Evolutionary conservation across 768 basidiomycete genomes (phyloP), one percentile per base, ranked within the genome.

Genomic region (Kwoniella botswanensis): DNA sequence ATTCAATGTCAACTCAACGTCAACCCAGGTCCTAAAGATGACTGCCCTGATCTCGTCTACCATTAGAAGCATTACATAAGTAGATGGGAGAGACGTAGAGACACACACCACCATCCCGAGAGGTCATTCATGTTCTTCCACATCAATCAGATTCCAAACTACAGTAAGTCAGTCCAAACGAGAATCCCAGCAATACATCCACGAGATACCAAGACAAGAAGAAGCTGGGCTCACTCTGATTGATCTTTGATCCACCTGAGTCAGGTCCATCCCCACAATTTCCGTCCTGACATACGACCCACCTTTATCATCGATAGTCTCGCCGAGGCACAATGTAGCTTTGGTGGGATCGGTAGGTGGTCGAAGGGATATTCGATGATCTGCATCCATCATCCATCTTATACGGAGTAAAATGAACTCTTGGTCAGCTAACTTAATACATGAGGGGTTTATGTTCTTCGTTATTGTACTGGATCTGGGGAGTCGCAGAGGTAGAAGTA

Each of bases 131-230:
- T n/a, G n/a, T n/a, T n/a, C n/a, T n/a, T 13, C 24, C 57, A 26
- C 22, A 21, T 58, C 57, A 12, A 58, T 58, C 26, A 58, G 26
- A 18, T 58, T 58, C 57, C 57, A 58, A 12, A 58, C 57, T 58
- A 13, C 12, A 18, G 6, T 7, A 18, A n/a, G n/a, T 22, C 4
- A 7, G n/a, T n/a, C n/a, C 54, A 13, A 56, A 56, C 18, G 12
- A 13, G 21, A 2, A 22, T 18, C 54, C 10, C 21, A 21, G 24
- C 54, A 22, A 26, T 24, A 21, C 4, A 21, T 56, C 54, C 24
- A 11, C 54, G 15, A 58, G 41, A 35, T 50, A 35, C 35, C 7
- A 56, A 22, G 6, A 35, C 4, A 26, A 24, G 7, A 55, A 2
- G n/a, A 55, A 22, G 6, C 22, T 35, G 4, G 3, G 29, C 57